Evolutionary conservation across 192 early-diverging fungal genomes (phyloP), one percentile per base, ranked within the genome.

Genomic region (Podila clonocystis): DNA sequence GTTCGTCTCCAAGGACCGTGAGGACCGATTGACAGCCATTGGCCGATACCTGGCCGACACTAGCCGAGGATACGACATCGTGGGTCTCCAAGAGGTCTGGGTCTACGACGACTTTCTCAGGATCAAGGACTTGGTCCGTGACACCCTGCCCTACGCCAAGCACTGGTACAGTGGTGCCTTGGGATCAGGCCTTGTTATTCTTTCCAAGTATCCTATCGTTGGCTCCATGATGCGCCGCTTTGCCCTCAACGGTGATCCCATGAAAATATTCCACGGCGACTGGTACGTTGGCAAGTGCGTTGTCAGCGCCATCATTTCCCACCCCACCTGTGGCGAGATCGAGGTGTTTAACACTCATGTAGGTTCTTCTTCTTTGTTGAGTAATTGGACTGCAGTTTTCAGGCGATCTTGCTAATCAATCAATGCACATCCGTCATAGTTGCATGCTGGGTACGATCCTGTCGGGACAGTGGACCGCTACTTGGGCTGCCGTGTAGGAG

Each of bases 291-390:
- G 89, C 12, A 90, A 90, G 80, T 76, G 86, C 7, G 80, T 77
- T 64, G 87, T 70, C 3, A 83, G 80, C 31, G 82, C 73, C 2
- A 74, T 85, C 17, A 76, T 90, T 30, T 55, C 77, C 5, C 89
- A 90, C 68, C 89, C 89, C 2, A 50, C 57, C 2, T 64, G 74
- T 50, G 88, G 88, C 22, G 62, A 84, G n/a, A 78, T 88, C 29
- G 85, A 88, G 55, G 70, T 90, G 9, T 90, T 86, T 61, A 88
- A 85, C 29, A 90, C 89, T 20, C 89, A 90, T 74, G 89, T 86
- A 88, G 75, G 76, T n/a, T 5, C 26, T 55, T 5, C 26, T 55
- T 22, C 50, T 26, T 55, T 55, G 8, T 55, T 55, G 13, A 45
- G 13, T 4, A 17, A 45, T 15, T 15, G 41, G 15, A 45, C 13